A percentile compares a stretch with the other conserved stretches of the same genome.
phyloP scores from a whole-genome alignment of 768 basidiomycete genomes.

The Kwoniella botswanensis region DNA sequence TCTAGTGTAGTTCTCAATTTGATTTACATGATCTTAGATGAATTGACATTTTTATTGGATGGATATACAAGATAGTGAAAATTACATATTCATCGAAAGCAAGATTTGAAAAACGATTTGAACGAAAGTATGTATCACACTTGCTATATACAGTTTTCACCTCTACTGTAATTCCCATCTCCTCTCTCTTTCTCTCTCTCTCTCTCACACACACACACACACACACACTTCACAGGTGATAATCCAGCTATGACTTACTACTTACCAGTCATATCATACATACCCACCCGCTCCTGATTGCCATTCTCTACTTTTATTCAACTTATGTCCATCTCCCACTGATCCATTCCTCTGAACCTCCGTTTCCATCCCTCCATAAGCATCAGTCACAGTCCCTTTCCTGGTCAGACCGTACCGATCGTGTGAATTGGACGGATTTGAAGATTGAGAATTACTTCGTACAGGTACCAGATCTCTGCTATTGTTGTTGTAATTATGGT shows the following conservation, averaged over 20 bases:
- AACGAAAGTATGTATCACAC: neutral
- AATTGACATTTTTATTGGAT: neutral
- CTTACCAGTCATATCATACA: neutral
- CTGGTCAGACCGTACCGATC: neutral
- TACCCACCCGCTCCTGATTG: neutral
- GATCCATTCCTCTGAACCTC: neutral
- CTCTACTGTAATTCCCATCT: no score
- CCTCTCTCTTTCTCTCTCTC: no score
- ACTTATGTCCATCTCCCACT: neutral
- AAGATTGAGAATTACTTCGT: conserved; percentile 7
- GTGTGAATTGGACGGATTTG: neutral
- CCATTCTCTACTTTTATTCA: neutral
- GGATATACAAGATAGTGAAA: neutral
- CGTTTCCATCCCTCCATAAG: neutral
- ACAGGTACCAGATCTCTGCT: conserved; percentile 2
- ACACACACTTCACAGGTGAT: neutral
- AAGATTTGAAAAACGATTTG: neutral
- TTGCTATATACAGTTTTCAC: no score
- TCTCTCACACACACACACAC: no score
- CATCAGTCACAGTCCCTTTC: neutral
- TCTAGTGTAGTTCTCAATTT: no score
- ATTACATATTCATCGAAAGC: neutral
- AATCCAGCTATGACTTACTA: neutral
- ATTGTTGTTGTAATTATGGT: neutral
- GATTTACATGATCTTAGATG: no score